These are phyloP conservation scores for Lepidium didymum DNA, from an alignment of 345 rosid species.

Conservation along the genomic window DNA sequence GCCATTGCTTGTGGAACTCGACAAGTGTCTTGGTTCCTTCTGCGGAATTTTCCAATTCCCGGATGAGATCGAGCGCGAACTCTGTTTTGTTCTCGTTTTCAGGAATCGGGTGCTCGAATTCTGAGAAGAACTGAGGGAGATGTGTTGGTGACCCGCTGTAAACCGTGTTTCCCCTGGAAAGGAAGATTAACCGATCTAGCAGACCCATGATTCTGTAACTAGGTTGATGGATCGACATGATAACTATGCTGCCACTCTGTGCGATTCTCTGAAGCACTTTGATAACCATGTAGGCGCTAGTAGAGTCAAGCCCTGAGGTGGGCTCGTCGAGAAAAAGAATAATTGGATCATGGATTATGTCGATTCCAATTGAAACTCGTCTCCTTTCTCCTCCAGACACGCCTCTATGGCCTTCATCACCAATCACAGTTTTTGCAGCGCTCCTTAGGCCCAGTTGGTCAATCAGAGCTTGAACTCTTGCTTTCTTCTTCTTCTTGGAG, in stretches of 20 bases:
- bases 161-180: conserved; percentile 74
- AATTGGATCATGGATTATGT: conserved; percentile 82
- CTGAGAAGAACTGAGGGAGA: conserved; percentile 56
- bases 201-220: conserved; percentile 76
- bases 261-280: conserved; percentile 88
- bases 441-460: conserved; percentile 68
- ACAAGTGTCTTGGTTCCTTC: conserved; percentile 59
- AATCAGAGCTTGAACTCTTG: conserved; percentile 77
- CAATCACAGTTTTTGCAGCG: conserved; percentile 82
- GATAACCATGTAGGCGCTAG: conserved; percentile 91
- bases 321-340: conserved; percentile 87
- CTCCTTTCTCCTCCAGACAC: conserved; percentile 92
- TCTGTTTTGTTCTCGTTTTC: conserved; percentile 81
- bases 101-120: conserved; percentile 81
- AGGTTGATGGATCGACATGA: conserved; percentile 94
- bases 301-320: conserved; percentile 90
- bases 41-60: conserved; percentile 73
- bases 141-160: conserved; percentile 57
- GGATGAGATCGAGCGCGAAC: conserved; percentile 76
- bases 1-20: conserved; percentile 75
- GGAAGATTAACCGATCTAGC: conserved; percentile 65
- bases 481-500: conserved; percentile 58
- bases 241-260: conserved; percentile 80
- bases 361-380: conserved; percentile 77
- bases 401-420: conserved; percentile 93